Conservation (phyloP, 78 protist genomes). For the Dictyostelium capitatum region DNA sequence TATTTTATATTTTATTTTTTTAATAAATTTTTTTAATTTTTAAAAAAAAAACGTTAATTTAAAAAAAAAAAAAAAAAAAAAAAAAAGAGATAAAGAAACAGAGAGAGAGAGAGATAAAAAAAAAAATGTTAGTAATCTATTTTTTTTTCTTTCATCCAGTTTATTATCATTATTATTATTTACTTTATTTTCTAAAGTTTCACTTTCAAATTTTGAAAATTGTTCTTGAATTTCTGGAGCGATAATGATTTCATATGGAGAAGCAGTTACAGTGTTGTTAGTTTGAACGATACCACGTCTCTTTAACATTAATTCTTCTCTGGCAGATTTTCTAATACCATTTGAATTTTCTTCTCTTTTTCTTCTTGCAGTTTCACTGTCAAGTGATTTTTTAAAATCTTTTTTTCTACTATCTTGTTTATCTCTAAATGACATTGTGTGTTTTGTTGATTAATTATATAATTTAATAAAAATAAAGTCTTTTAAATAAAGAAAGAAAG, state of each 20-base stretch:
- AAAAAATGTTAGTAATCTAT: not conserved
- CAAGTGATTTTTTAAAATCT: conserved; percentile 59
- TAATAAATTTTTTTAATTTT: too few relatives aligned
- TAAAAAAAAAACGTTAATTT: not conserved
- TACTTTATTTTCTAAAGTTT: conserved; percentile 44
- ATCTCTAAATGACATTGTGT: conserved; percentile 63
- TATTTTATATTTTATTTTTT: too few relatives aligned
- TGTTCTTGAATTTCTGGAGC: conserved; percentile 32
- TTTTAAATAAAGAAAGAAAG: too few relatives aligned
- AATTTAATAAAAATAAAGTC: too few relatives aligned
- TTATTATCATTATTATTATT: not conserved
- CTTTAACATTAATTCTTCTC: conserved; percentile 43
- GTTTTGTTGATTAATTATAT: not conserved
- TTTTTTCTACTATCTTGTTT: conserved; percentile 63
- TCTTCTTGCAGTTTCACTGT: conserved; percentile 50
- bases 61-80: not conserved
- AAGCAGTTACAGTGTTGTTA: not conserved
- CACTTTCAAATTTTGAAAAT: conserved; percentile 42
- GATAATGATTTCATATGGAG: conserved; percentile 4
- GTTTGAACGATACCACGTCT: conserved; percentile 22
- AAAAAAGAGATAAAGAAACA: not conserved
- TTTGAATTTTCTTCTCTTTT: conserved; percentile 61
- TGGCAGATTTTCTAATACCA: conserved; percentile 48
- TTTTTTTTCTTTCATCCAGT: too few relatives aligned
- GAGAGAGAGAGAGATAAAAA: not conserved